Percentiles rank a stretch among this genome's conserved stretches.
Conservation (phyloP, 805 yeast genomes). For the Zygosaccharomyces bisporus region DNA sequence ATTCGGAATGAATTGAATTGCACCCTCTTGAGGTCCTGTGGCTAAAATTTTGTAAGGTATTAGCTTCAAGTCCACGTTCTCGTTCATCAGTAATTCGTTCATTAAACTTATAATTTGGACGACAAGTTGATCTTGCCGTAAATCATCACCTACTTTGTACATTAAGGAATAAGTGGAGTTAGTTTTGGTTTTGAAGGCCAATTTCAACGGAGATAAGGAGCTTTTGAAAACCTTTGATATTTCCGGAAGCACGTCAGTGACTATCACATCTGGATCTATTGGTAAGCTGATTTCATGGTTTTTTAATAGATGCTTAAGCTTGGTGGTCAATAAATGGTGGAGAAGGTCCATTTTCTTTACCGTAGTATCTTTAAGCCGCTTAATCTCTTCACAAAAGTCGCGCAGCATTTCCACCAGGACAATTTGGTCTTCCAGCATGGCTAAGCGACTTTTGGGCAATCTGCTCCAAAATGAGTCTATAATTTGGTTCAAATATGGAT, state of each 20-base stretch:
- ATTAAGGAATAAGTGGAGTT: slow-evolving; percentile 67
- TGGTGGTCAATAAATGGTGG: slow-evolving; percentile 42
- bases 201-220: slow-evolving; percentile 81
- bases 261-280: slow-evolving; percentile 70
- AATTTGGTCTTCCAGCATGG: slow-evolving; percentile 53
- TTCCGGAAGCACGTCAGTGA: slow-evolving; percentile 73
- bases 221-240: slow-evolving; percentile 87
- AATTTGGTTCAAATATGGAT: slow-evolving; percentile 46
- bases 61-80: slow-evolving; percentile 80
- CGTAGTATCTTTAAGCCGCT: slow-evolving; percentile 69
- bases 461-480: slow-evolving; percentile 44
- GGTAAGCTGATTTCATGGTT: slow-evolving; percentile 65
- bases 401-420: slow-evolving; percentile 64
- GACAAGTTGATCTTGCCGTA: slow-evolving; percentile 95
- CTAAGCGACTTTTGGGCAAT: slow-evolving; percentile 25
- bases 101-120: slow-evolving; percentile 86
- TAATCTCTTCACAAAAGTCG: slow-evolving; percentile 58
- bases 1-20: slow-evolving; percentile 92
- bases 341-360: slow-evolving; percentile 69
- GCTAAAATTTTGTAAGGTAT: slow-evolving; percentile 90
- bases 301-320: slow-evolving; percentile 40
- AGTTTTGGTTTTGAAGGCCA: slow-evolving; percentile 61
- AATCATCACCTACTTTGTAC: slow-evolving; percentile 93
- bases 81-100: slow-evolving; percentile 84
- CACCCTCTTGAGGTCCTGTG: slow-evolving; percentile 86